phyloP scores from a whole-genome alignment of 305 asterid species.

The Fraxinus floribunda region DNA sequence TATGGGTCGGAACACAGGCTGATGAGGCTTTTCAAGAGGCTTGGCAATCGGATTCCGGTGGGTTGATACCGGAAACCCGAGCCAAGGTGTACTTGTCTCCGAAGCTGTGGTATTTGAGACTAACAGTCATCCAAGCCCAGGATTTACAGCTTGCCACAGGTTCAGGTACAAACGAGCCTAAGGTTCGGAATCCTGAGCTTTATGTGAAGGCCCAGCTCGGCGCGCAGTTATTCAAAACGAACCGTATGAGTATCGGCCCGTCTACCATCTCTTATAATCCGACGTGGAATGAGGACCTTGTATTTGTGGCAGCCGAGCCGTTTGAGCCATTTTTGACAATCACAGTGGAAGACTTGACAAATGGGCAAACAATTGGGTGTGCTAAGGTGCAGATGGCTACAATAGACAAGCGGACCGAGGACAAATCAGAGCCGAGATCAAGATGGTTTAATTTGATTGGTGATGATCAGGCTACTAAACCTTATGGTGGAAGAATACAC shows the following conservation, averaged over 20 bases:
- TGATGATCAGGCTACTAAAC: conserved; percentile 39
- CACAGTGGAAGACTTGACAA: conserved; percentile 66
- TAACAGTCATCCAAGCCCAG: conserved; percentile 98
- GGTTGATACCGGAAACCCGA: conserved; percentile 87
- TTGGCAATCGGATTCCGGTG: conserved; percentile 97
- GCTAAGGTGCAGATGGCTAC: conserved; percentile 70
- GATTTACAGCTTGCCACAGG: conserved; percentile 67
- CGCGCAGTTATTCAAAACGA: conserved; percentile 75
- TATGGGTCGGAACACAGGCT: conserved; percentile 87
- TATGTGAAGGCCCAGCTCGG: conserved; percentile 82
- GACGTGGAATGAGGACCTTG: conserved; percentile 83
- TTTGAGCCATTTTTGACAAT: conserved; percentile 79
- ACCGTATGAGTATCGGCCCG: conserved; percentile 53
- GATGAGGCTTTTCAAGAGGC: conserved; percentile 96
- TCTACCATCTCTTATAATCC: conserved; percentile 54
- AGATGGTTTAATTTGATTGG: conserved; percentile 74
- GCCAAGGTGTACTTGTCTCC: conserved; percentile 90
- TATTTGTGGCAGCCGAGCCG: conserved; percentile 93
- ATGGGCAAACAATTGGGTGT: conserved; percentile 54
- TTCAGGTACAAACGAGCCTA: conserved; percentile 46
- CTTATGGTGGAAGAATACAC: conserved; percentile 80
- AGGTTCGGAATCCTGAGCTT: conserved; percentile 65
- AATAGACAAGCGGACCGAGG: conserved; percentile 72
- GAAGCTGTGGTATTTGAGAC: conserved; percentile 89
- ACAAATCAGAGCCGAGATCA: conserved; percentile 70